These are phyloP conservation scores for Alternaria infectoria DNA, from an alignment of 2,329 filamentous ascomycete genomes.

Conservation along the genomic window DNA sequence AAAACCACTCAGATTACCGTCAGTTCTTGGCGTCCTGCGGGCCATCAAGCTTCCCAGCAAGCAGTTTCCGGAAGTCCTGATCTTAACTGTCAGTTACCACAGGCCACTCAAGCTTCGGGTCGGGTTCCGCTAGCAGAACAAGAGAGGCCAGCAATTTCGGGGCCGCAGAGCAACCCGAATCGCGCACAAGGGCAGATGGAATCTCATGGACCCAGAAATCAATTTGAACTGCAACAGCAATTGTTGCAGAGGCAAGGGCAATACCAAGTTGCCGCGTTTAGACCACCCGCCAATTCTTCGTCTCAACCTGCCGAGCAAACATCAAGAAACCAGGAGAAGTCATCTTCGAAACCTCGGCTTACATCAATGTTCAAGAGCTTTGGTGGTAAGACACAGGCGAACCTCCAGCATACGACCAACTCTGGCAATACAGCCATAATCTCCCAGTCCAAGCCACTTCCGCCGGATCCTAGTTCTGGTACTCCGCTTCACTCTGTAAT, in stretches of 20 bases:
- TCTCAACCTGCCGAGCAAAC: conserved; percentile 29
- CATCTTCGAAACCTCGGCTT: conserved; percentile 33
- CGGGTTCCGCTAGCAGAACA: conserved; percentile 15
- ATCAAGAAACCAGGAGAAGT: conserved; percentile 30
- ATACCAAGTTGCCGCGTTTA: conserved; percentile 50
- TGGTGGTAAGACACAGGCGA: conserved; percentile 30
- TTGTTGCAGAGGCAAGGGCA: conserved; percentile 42
- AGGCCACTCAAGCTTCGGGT: conserved; percentile 9
- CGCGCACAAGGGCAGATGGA: conserved; percentile 12
- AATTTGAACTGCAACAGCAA: conserved; percentile 41
- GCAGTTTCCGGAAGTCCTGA: conserved; percentile 8
- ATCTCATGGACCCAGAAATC: conserved; percentile 25
- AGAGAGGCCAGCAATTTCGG: conserved; percentile 10
- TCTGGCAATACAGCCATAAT: background rate
- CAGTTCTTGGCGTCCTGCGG: conserved; percentile 16
- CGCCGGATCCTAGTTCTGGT: conserved; percentile 18
- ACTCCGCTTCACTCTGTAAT: conserved; percentile 34
- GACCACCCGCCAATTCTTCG: conserved; percentile 47
- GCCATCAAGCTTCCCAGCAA: conserved; percentile 10
- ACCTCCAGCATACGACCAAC: conserved; percentile 11
- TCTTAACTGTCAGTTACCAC: conserved; percentile 2
- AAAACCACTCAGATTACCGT: conserved; percentile 8
- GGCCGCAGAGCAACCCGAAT: conserved; percentile 16
- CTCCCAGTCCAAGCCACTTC: conserved; percentile 2
- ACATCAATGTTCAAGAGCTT: conserved; percentile 56